Conservation (phyloP, 805 yeast species). For the Candida piceae region DNA sequence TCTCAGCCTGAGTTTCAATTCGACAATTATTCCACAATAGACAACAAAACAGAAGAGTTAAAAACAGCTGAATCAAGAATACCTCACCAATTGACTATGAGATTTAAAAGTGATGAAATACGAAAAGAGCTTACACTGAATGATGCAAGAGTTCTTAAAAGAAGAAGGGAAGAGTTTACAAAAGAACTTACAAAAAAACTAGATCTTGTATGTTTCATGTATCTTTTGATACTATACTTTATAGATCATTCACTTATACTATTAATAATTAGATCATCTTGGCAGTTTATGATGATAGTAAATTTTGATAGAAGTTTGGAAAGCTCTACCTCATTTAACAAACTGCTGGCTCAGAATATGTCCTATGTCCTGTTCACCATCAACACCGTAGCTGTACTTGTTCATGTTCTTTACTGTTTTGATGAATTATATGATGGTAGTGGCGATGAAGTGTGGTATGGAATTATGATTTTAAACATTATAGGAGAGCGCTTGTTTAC, state of each 20-base stretch:
- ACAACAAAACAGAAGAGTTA: no score
- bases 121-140: constrained; percentile 34
- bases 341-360: constrained; percentile 28
- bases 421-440: constrained; percentile 10
- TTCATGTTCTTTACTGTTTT: constrained; percentile 33
- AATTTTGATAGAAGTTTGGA: constrained; percentile 37
- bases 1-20: no score
- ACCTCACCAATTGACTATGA: constrained; percentile 10
- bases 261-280: constrained; percentile 29
- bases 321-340: constrained; percentile 18
- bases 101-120: constrained; percentile 11
- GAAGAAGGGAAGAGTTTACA: constrained; percentile 37
- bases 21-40: no score
- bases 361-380: constrained; percentile 21
- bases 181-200: constrained; percentile 32
- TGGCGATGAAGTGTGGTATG: constrained; percentile 29
- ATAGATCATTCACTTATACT: constrained; percentile 36
- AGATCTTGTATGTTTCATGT: constrained; percentile 32
- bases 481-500: constrained; percentile 39
- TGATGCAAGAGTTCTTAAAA: constrained; percentile 37
- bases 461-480: constrained; percentile 37
- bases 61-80: no score
- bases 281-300: constrained; percentile 35
- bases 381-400: constrained; percentile 25
- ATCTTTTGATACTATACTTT: constrained; percentile 35